These are phyloP conservation scores for Lactarius pseudohatsudake DNA, from an alignment of 768 basidiomycete species.

Conservation along the genomic window DNA sequence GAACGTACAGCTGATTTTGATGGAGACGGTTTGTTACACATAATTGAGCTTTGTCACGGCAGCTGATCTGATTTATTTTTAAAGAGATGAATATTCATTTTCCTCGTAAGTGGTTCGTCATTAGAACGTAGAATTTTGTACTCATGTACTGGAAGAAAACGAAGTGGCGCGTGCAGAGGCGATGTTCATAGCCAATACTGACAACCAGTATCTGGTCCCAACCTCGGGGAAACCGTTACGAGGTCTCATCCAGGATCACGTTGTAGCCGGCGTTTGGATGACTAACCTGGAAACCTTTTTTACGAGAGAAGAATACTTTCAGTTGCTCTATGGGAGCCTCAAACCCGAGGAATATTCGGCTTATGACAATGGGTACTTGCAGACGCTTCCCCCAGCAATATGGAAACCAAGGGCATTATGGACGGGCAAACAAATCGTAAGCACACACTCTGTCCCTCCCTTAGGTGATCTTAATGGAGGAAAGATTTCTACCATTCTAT, in stretches of 20 bases:
- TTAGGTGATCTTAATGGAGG: neutral
- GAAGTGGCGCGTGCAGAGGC: slow-evolving; percentile 95
- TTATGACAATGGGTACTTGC: slow-evolving; percentile 55
- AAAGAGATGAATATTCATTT: slow-evolving; percentile 99
- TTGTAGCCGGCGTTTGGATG: slow-evolving; percentile 99
- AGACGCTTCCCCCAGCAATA: slow-evolving; percentile 86
- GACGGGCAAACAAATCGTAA: slow-evolving; percentile 97
- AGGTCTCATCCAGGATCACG: slow-evolving; percentile 98
- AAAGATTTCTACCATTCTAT: slow-evolving; percentile 90
- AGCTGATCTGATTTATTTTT: slow-evolving; percentile 30
- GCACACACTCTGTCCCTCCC: slow-evolving; percentile 30
- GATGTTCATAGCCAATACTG: slow-evolving; percentile 92
- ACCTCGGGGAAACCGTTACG: slow-evolving; percentile 97
- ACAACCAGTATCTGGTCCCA: slow-evolving; percentile 98
- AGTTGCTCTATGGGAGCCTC: slow-evolving; percentile 91
- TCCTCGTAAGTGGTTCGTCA: slow-evolving; percentile 64
- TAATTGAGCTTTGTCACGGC: slow-evolving; percentile 13
- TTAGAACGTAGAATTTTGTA: neutral
- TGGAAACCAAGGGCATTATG: slow-evolving; percentile 90
- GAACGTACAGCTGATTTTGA: slow-evolving; percentile 75
- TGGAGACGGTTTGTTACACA: slow-evolving; percentile 67
- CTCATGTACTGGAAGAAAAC: slow-evolving; percentile 59
- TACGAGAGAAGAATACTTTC: slow-evolving; percentile 92
- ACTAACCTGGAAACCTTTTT: slow-evolving; percentile 95
- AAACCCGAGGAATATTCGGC: slow-evolving; percentile 79